Evolutionary conservation across 2,329 filamentous ascomycete species (phyloP).

Genomic region (Pseudogymnoascus sp.): DNA sequence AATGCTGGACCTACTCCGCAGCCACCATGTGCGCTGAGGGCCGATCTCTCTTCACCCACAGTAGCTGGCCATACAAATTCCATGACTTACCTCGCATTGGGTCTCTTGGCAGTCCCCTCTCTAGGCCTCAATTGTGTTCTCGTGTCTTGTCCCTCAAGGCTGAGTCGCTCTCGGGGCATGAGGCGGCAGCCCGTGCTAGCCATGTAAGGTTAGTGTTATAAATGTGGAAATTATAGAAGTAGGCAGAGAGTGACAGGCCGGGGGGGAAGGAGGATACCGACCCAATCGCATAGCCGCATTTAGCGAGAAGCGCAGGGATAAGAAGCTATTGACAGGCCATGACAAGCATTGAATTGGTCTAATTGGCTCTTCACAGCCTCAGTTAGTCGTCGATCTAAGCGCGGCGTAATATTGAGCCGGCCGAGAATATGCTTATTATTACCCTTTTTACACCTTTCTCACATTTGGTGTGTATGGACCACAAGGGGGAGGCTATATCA

Average conservation of each 20-base stretch:
- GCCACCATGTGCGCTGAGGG: neutral
- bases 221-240: neutral
- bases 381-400: neutral
- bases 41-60: neutral
- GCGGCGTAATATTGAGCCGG: neutral
- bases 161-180: neutral
- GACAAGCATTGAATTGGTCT: too few species aligned
- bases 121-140: neutral
- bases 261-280: neutral
- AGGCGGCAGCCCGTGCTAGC: neutral
- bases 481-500: neutral
- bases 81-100: neutral
- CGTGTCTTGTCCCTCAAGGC: neutral
- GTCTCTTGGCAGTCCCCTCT: neutral
- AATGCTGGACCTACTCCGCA: neutral
- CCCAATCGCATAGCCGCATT: neutral
- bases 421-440: neutral
- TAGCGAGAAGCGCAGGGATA: neutral
- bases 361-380: neutral
- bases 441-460: neutral
- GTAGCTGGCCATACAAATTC: neutral
- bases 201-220: neutral
- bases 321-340: neutral
- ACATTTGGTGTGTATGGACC: neutral
- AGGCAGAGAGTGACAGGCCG: neutral